Base-by-base conservation (phyloP, 805 yeast genomes). In the Wilhelminamyces savonicus region DNA sequence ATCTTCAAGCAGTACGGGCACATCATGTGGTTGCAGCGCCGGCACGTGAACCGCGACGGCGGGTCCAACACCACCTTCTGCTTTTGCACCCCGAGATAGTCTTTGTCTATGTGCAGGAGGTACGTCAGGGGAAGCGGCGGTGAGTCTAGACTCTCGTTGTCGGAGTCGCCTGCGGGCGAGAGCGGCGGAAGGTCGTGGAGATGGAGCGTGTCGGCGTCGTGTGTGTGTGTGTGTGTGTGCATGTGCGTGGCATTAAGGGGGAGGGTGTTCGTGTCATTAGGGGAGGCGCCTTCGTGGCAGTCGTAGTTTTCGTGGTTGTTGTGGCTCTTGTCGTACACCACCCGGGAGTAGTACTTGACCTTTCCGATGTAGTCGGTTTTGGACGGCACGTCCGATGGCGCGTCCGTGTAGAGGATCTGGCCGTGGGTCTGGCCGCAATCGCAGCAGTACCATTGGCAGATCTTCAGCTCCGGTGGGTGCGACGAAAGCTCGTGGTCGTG, bases 361-460 rank as follows among this genome's bases (percentile, higher is more conserved):
- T 19, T 16, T 28, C 17, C 20, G 27, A 30, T 18, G 11, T 27
- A 26, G 31, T 14, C 28, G 13, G 19, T 15, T 24, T n/a, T 20
- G 27, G 7, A 12, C 21, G 17, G 22, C 27, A 11, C 18, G 13
- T 23, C 26, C 20, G 7, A n/a, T 11, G n/a, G 8, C 6, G 19
- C 24, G 18, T 36, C 34, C 17, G 46, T 50, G 31, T 44, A 51
- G 16, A 44, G 37, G 10, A 59, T 50, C 6, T 56, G 48, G 3
- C 67, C 67, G 32, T 58, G 54, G 18, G 60, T 44, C 36, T 57
- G 58, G 17, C 66, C 66, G 34, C 67, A 61, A 11, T 54, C 54
- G 35, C 67, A 61, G 36, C 67, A 61, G 39, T 56, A 59, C 67
- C 67, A 61, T 39, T 61, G 66, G 39, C 64, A 56, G 11, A 61